Evolutionary conservation across 2,329 filamentous ascomycete species (phyloP), one percentile per base, ranked within the genome.

Genomic region (Beauveria pseudobassiana): DNA sequence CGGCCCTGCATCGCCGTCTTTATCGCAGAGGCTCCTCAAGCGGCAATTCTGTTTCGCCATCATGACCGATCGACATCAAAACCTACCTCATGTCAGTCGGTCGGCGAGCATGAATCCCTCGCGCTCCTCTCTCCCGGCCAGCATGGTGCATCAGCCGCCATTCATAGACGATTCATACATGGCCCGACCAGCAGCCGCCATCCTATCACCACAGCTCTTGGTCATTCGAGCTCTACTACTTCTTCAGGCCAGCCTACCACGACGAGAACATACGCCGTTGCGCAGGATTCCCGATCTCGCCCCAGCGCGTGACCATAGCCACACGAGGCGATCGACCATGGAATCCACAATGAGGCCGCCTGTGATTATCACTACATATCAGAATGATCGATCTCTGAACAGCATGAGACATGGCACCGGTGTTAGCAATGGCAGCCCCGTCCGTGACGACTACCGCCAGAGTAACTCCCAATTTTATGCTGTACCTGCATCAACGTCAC

Each of bases 331-430:
- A 30, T 79, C 80, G 8, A 83, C 82, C 1, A 64, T 83, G 26
- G 84, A 87, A 61, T 73, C 79, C 16, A 69, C 74, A 26, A 70
- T 73, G 43, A 76, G 79, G 46, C 81, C 83, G 12, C 80, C 83
- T 59, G 78, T 85, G 66, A 82, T 85, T 62, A 78, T 86, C 64
- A 86, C 82, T 22, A 83, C 82, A 5, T 79, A 78, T 30, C 77
- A 81, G 62, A 76, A 76, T 61, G 70, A 74, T 56, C 71, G 73
- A 34, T 71, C 76, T 30, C 77, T 80, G 52, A 71, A 70, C 24
- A 70, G 73, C n/a, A 69, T 72, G 51, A 73, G 77, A 28, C 75
- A 79, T 65, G 68, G 74, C 53, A 72, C 74, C 40, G 73, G 72
- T 59, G 65, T 65, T 61, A 72, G 70, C 55, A 64, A 68, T 38